Evolutionary conservation across 2,329 filamentous ascomycete genomes (phyloP), one percentile per base, ranked within the genome.

Genomic region (Cylindrodendrum hubeiense): DNA sequence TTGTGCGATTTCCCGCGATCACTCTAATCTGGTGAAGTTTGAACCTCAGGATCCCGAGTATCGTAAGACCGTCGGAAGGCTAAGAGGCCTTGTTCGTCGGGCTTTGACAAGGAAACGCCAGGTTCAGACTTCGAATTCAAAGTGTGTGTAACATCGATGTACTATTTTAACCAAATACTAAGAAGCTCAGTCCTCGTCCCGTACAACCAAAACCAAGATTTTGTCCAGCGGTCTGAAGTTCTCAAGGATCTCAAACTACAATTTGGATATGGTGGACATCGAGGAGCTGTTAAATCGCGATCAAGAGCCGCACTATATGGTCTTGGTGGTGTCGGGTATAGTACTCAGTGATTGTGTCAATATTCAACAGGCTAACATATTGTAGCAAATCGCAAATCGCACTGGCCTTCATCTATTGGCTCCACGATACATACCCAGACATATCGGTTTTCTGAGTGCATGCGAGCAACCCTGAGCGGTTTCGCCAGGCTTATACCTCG

Each of bases 401-500:
- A 0, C 12, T 73, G 1, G 60, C 67, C 0, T 73, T 73, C 15
- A 55, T 67, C 12, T 54, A 66, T 4, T 72, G 71, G 69, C 0
- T 61, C 1, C 67, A 59, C 0, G 61, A 67, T 0, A 7, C 41
- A 5, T 44, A 15, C 4, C 56, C 67, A 0, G 34, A 67, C 5
- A 51, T 26, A 0, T 79, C 76, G 17, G 66, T 78, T 1, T 80
- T 80, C 49, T 80, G 78, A 78, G 66, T 80, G 1, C 75, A 79
- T 61, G 78, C 77, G 0, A 71, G 65, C 3, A 79, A 67, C 3
- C 33, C 54, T 0, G 75, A 74, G 2, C 74, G 79, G 0, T 73
- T 81, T n/a, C 69, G 76, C 10, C 69, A 81, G 47, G 70, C 71
- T 0, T 81, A 78, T n/a, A 19, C 62, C 26, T 50, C 43, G 0